Evolutionary conservation across 768 basidiomycete genomes (phyloP).

Genomic region (Boletellus emodensis): DNA sequence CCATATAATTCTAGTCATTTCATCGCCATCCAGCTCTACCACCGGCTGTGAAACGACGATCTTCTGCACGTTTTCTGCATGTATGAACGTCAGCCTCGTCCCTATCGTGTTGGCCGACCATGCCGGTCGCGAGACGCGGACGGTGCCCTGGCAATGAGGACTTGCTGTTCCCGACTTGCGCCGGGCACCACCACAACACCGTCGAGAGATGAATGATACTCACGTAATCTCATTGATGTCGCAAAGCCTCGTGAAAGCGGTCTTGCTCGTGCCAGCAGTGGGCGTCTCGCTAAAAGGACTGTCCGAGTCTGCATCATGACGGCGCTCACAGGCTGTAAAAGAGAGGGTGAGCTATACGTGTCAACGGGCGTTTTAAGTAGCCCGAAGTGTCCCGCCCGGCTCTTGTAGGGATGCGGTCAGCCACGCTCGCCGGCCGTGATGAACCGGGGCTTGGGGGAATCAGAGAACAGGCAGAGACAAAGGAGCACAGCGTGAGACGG

Average conservation of each 20-base stretch:
- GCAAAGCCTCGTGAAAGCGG: slow-evolving; percentile 27
- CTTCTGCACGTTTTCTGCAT: slow-evolving; percentile 37
- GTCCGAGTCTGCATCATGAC: slow-evolving; percentile 20
- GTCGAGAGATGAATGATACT: slow-evolving; percentile 13
- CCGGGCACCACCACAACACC: background rate
- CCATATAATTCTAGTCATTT: slow-evolving; percentile 99
- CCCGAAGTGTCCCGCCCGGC: slow-evolving; percentile 3
- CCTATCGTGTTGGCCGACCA: background rate
- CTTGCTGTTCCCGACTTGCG: background rate
- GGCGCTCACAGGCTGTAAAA: slow-evolving; percentile 1
- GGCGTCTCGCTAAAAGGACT: slow-evolving; percentile 24
- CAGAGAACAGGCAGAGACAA: background rate
- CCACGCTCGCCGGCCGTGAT: slow-evolving; percentile 21
- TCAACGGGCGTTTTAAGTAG: background rate
- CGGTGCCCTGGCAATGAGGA: background rate
- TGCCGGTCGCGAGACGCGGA: background rate
- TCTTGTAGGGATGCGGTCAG: slow-evolving; percentile 16
- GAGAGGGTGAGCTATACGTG: slow-evolving; percentile 11
- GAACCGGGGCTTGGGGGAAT: slow-evolving; percentile 13
- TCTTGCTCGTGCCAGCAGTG: slow-evolving; percentile 20
- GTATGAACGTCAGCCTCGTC: slow-evolving; percentile 2
- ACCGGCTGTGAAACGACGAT: slow-evolving; percentile 86
- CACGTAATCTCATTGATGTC: slow-evolving; percentile 27
- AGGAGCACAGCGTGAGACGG: slow-evolving; percentile 24
- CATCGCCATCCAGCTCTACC: slow-evolving; percentile 95